Evolutionary conservation across 305 asterid species (phyloP), one percentile per base, ranked within the genome.

Genomic region (Fraxinus dipetala): DNA sequence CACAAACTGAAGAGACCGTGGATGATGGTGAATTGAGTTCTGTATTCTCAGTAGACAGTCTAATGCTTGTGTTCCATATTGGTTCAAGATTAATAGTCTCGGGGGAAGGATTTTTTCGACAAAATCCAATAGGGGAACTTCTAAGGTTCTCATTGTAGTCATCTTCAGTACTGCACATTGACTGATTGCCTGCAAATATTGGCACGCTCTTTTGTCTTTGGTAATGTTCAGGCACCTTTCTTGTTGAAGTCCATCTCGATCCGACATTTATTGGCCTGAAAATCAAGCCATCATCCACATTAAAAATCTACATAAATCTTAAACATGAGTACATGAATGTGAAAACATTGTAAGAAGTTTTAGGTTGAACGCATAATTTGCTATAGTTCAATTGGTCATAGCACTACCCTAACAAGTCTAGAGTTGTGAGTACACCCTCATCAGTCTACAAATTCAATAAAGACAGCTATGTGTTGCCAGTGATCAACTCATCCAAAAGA

Each of bases 21-120:
- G 98, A 91, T 13, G 92, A 83, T 11, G 95, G 92, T 14, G 94
- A 91, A 14, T 84, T 83, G 83, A 77, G 88, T 34, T 89, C 91
- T 35, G 85, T 84, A 79, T 88, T 90, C 83, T 93, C 94, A 48
- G 88, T 79, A 3, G 95, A 88, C 56, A 82, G 86, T 84, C 89
- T 80, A 75, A 82, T 79, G 80, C 94, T 91, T 78, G 89, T 36
- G 80, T 85, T 87, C 4, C 93, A 91, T 38, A 85, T 84, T 0
- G 94, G 91, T 8, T 88, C 95, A 1, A 88, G 75, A 78, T 90
- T 89, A 0, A 89, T 89, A 1, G 91, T 90, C 86, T 93, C 95
- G 0, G 97, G 94, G 72, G 96, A 91, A 43, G 94, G 80, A 78
- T 91, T 88, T 82, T 89, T 89, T 79, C 85, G 81, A 79, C 84